Percentiles rank a stretch among this genome's conserved stretches.
Conservation (phyloP, 140 eudicot species). For the Ambrosia hybrid region DNA sequence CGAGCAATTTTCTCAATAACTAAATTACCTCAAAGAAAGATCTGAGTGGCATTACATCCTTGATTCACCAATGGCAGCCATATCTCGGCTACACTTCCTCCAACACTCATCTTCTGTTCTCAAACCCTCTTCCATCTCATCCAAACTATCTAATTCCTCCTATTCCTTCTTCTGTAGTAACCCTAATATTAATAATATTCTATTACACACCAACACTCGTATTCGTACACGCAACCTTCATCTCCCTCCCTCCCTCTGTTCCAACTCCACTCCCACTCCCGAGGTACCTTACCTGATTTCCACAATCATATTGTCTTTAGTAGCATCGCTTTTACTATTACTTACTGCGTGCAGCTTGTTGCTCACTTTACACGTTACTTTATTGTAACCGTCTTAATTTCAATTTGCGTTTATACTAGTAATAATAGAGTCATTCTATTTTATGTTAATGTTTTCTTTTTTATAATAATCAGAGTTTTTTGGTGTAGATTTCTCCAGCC, state of each 20-base stretch:
- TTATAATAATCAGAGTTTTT: no score
- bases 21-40: not conserved
- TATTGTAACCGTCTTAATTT: no score
- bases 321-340: no score
- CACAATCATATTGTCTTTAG: not conserved
- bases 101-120: conserved; percentile 45
- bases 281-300: conserved; percentile 35
- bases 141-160: conserved; percentile 12
- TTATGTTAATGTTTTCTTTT: no score
- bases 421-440: no score
- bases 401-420: no score
- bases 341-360: no score
- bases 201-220: conserved; percentile 22
- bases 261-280: conserved; percentile 34
- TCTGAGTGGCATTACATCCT: not conserved
- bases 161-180: conserved; percentile 25
- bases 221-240: conserved; percentile 37
- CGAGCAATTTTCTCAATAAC: no score
- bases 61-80: conserved; percentile 37
- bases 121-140: conserved; percentile 28
- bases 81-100: conserved; percentile 52
- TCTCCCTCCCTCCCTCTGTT: conserved; percentile 52
- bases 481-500: conserved; percentile 36
- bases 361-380: no score
- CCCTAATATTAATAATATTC: not conserved